Conservation (phyloP, 352 stramenopile species). For the Phytophthora pini region DNA sequence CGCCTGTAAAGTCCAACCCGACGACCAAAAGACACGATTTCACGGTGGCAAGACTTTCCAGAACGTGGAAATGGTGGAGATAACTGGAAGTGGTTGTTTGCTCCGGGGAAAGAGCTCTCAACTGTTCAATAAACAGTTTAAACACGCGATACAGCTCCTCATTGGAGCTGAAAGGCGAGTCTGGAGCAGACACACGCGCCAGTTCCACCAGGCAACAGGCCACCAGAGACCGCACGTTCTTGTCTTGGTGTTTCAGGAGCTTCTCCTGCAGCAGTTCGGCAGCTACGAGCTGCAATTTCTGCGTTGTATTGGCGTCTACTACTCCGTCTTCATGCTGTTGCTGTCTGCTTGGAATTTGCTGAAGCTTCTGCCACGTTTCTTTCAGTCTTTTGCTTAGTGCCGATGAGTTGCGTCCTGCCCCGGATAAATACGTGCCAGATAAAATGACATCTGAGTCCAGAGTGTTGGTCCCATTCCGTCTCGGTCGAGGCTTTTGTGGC, state of each 20-base stretch:
- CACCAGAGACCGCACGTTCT: constrained; percentile 61
- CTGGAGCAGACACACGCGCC: constrained; percentile 65
- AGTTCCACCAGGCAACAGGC: constrained; percentile 82
- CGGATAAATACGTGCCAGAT: constrained; percentile 24
- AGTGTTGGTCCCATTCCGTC: neutral
- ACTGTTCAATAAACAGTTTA: constrained; percentile 69
- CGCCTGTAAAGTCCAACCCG: constrained; percentile 52
- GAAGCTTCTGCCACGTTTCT: constrained; percentile 55
- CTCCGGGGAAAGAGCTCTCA: constrained; percentile 45
- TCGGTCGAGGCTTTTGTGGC: constrained; percentile 3
- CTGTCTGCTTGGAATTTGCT: constrained; percentile 45
- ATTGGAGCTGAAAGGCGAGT: constrained; percentile 70
- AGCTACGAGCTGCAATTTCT: constrained; percentile 54
- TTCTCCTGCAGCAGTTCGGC: constrained; percentile 63
- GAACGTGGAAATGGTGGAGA: constrained; percentile 56
- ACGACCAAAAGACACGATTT: constrained; percentile 70
- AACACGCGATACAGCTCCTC: constrained; percentile 76
- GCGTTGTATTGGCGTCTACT: constrained; percentile 23
- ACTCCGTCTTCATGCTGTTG: constrained; percentile 49
- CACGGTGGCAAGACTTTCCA: constrained; percentile 70
- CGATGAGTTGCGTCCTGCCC: constrained; percentile 24
- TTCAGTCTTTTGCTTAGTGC: constrained; percentile 61
- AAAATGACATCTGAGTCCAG: constrained; percentile 10
- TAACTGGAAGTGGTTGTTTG: constrained; percentile 40
- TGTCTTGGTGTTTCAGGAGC: constrained; percentile 55